Evolutionary conservation across 192 early-diverging fungal species (phyloP), one percentile per base, ranked within the genome.

Genomic region (Linnemannia schmuckeri): DNA sequence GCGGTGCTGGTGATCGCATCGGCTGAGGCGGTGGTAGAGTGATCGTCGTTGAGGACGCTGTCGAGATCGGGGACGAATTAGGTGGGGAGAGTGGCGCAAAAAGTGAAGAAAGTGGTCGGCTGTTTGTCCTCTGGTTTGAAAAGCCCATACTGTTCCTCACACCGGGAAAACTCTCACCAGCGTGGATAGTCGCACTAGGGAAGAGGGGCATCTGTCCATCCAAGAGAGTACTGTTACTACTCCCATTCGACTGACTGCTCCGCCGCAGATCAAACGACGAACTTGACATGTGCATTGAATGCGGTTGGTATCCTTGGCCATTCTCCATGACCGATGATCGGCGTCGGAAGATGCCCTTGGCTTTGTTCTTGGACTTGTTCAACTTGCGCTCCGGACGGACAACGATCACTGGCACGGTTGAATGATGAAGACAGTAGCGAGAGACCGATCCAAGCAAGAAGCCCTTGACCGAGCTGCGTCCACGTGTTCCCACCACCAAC

Each of bases 401-500:
- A 17, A 95, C 92, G 42, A 94, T 89, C n/a, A 95, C 94, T 6
- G 95, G 94, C 7, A 94, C 90, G 1, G 90, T 87, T 40, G 91
- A 92, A 76, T 94, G 93, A 76, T 95, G 93, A 72, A 94, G 82
- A 77, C 93, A 94, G 49, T 94, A 95, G 33, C 92, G 91, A 7
- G 95, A 94, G 27, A 95, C 92, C 61, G 93, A 94, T 41, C 94
- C 94, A 74, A 95, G 91, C 38, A 95, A 87, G 76, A 93, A 92
- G 41, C 93, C 90, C 81, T 95, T 94, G 49, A 95, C 87, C 3
- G 91, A 88, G 30, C 92, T 93, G 17, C 94, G 91, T 30, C 95
- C 95, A 70, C 94, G 88, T n/a, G 94, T 94, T 69, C 95, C 95
- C 47, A 95, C 94, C 80, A 95, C 90, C 8, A 95, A 81, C 88